phyloP scores from a whole-genome alignment of 2,329 filamentous ascomycete genomes.

The Penicillium sp. region DNA sequence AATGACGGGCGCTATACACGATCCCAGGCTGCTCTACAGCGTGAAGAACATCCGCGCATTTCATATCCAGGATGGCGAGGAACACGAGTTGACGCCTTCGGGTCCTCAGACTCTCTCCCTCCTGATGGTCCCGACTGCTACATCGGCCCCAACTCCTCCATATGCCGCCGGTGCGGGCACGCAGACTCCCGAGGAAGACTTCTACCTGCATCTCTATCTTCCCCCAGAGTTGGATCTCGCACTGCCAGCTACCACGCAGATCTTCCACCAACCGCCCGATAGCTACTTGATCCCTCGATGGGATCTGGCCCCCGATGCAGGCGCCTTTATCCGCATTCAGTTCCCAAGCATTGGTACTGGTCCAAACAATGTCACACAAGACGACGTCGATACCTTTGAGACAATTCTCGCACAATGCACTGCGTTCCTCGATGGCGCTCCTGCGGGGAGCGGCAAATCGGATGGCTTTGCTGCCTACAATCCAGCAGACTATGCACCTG shows the following conservation, averaged over 20 bases:
- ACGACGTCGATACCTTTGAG: slow-evolving; percentile 95
- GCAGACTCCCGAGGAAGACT: slow-evolving; percentile 74
- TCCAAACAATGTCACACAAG: slow-evolving; percentile 68
- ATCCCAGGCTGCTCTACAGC: slow-evolving; percentile 45
- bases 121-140: slow-evolving; percentile 91
- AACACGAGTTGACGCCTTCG: slow-evolving; percentile 77
- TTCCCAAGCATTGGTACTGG: slow-evolving; percentile 76
- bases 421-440: slow-evolving; percentile 83
- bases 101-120: slow-evolving; percentile 90
- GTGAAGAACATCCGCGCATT: slow-evolving; percentile 86
- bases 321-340: slow-evolving; percentile 89
- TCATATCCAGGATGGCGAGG: slow-evolving; percentile 84
- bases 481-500: slow-evolving; percentile 75
- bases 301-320: slow-evolving; percentile 85
- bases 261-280: slow-evolving; percentile 90
- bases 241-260: slow-evolving; percentile 91
- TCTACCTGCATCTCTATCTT: slow-evolving; percentile 93
- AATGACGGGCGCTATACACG: slow-evolving; percentile 35
- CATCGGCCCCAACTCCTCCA: slow-evolving; percentile 58
- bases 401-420: slow-evolving; percentile 98
- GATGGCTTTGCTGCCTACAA: slow-evolving; percentile 63
- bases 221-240: slow-evolving; percentile 93
- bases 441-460: slow-evolving; percentile 51
- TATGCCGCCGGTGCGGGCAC: slow-evolving; percentile 56
- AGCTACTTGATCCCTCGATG: slow-evolving; percentile 95